These are phyloP conservation scores for Zygosaccharomyces siamensis DNA, from an alignment of 805 yeast genomes.

Conservation along the genomic window DNA sequence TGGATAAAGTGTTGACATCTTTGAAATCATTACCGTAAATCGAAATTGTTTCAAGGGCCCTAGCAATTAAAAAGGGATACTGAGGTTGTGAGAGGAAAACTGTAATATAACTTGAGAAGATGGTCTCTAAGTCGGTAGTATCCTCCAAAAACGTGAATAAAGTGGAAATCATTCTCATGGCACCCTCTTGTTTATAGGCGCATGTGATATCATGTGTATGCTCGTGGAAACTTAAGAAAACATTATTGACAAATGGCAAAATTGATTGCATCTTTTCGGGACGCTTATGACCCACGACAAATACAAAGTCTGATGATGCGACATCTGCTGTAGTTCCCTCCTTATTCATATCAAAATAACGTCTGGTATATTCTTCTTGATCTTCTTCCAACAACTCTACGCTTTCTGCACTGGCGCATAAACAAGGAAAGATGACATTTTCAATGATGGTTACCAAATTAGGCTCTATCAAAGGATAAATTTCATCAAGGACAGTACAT, in stretches of 20 bases:
- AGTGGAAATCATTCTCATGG: conserved; percentile 72
- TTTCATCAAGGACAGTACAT: conserved; percentile 48
- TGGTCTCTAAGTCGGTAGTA: conserved; percentile 54
- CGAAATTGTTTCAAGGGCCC: conserved; percentile 59
- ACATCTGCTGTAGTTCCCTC: conserved; percentile 68
- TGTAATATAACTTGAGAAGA: conserved; percentile 54
- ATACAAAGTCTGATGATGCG: conserved; percentile 74
- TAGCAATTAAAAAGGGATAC: conserved; percentile 62
- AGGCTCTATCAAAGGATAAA: conserved; percentile 63
- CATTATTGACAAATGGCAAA: conserved; percentile 51
- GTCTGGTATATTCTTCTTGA: conserved; percentile 77
- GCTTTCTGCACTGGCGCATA: conserved; percentile 62
- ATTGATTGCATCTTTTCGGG: conserved; percentile 51
- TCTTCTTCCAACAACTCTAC: conserved; percentile 73
- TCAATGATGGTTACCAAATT: conserved; percentile 59
- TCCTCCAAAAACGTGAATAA: conserved; percentile 42
- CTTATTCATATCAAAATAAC: conserved; percentile 58
- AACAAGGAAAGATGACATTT: conserved; percentile 68
- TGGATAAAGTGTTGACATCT: conserved; percentile 39
- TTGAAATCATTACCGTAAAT: conserved; percentile 33
- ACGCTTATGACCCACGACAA: conserved; percentile 53
- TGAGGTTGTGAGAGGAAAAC: conserved; percentile 56
- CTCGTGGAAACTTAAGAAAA: conserved; percentile 37
- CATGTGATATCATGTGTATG: conserved; percentile 33
- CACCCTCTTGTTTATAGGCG: conserved; percentile 75